phyloP scores from a whole-genome alignment of 495 filamentous ascomycete species.

The Massariosphaeria phaeospora region DNA sequence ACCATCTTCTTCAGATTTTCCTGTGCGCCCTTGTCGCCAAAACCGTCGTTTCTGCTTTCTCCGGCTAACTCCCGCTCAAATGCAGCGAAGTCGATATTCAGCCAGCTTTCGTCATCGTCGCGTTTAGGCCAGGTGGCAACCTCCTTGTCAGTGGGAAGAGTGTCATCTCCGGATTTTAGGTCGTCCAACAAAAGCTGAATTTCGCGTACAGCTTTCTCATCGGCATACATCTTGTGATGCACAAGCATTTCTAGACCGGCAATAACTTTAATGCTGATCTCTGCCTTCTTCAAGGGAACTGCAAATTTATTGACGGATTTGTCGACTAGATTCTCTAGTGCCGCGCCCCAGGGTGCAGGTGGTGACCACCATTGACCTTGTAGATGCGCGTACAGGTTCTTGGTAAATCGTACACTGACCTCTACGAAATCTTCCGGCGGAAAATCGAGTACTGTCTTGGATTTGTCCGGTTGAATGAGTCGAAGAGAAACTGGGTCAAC shows the following conservation, averaged over 20 bases:
- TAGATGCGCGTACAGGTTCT: slow-evolving; percentile 84
- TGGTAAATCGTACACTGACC: slow-evolving; percentile 73
- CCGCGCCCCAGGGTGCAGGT: slow-evolving; percentile 44
- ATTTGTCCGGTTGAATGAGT: slow-evolving; percentile 53
- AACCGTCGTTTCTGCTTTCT: slow-evolving; percentile 43
- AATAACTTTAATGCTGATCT: slow-evolving; percentile 83
- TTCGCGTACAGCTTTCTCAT: slow-evolving; percentile 63
- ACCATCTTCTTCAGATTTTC: slow-evolving; percentile 86
- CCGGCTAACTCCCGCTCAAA: slow-evolving; percentile 74
- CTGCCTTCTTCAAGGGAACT: slow-evolving; percentile 46
- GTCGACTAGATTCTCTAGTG: slow-evolving; percentile 45
- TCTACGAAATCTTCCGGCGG: slow-evolving; percentile 73
- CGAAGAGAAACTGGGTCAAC: slow-evolving; percentile 76
- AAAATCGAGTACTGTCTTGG: slow-evolving; percentile 50
- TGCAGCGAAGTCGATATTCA: slow-evolving; percentile 85
- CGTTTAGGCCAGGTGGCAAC: slow-evolving; percentile 61
- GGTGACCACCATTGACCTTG: slow-evolving; percentile 78
- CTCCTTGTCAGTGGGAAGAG: slow-evolving; percentile 67
- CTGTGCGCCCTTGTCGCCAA: slow-evolving; percentile 75
- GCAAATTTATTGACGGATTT: slow-evolving; percentile 36
- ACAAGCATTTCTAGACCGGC: slow-evolving; percentile 90
- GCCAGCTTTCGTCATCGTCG: slow-evolving; percentile 84
- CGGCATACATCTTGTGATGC: slow-evolving; percentile 55
- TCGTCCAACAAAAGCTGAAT: slow-evolving; percentile 71
- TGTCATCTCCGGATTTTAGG: slow-evolving; percentile 54